phyloP scores from a whole-genome alignment of 306 rosid species.

The Cucumis melo region DNA sequence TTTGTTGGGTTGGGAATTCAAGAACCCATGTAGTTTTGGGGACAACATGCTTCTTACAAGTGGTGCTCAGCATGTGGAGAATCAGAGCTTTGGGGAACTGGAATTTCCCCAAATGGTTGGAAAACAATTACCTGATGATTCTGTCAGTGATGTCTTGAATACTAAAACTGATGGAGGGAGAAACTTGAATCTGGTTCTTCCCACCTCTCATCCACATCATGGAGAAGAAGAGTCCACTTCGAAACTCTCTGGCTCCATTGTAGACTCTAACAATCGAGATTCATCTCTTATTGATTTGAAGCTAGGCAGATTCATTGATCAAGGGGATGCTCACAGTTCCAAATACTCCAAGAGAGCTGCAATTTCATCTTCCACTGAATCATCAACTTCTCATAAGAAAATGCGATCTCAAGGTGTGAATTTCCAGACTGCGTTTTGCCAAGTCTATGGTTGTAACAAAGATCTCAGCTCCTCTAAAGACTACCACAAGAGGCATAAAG shows the following conservation, averaged over 20 bases:
- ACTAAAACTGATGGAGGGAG: conserved; percentile 18
- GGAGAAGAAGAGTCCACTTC: conserved; percentile 41
- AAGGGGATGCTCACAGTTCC: conserved; percentile 20
- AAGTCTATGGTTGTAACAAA: conserved; percentile 83
- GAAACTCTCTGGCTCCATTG: conserved; percentile 43
- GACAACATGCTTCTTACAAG: conserved; percentile 26
- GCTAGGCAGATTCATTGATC: conserved; percentile 52
- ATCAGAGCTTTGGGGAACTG: conserved; percentile 51
- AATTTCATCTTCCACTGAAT: conserved; percentile 41
- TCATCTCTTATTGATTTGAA: conserved; percentile 68
- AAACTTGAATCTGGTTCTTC: conserved; percentile 14
- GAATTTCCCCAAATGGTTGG: conserved; percentile 44
- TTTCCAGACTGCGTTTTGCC: conserved; percentile 46
- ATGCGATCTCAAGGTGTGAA: conserved; percentile 26
- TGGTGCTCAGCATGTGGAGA: conserved; percentile 24
- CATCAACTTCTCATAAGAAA: conserved; percentile 52
- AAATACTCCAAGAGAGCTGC: conserved; percentile 27
- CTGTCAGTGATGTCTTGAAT: conserved; percentile 19
- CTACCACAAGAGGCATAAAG: conserved; percentile 85
- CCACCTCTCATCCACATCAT: conserved; percentile 14
- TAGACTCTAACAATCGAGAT: conserved; percentile 40
- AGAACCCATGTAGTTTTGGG: conserved; percentile 39
- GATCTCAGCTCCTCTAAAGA: conserved; percentile 75
- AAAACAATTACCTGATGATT: conserved; percentile 31
- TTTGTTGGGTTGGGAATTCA: conserved; percentile 53